Percentiles rank a stretch among this genome's conserved stretches.
Evolutionary conservation across 2,329 filamentous ascomycete species (phyloP).

Genomic region (Fusarium mexicanum): DNA sequence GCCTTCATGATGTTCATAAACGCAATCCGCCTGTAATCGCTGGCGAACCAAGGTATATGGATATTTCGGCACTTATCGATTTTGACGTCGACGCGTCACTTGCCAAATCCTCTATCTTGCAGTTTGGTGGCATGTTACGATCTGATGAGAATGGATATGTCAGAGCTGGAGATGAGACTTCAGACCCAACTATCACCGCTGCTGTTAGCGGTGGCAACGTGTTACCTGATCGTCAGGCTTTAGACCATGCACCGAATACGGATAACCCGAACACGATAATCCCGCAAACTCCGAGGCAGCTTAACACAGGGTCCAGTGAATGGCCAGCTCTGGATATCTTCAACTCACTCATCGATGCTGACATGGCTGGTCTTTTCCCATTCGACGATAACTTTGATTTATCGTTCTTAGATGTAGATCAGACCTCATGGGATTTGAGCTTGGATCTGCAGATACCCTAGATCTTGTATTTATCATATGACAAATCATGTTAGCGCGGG

Average conservation of each 20-base stretch:
- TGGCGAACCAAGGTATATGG: neutral
- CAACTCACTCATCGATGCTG: constrained; percentile 8
- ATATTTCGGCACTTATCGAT: rapidly evolving
- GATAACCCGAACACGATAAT: neutral
- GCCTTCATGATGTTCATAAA: neutral
- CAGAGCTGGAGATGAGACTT: neutral
- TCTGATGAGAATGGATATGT: neutral
- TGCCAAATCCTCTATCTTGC: neutral
- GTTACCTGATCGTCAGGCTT: rapidly evolving
- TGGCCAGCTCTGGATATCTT: constrained; percentile 2
- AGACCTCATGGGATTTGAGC: neutral
- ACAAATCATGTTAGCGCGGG: neutral
- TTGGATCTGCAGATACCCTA: neutral
- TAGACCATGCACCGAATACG: neutral
- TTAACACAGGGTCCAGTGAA: rapidly evolving
- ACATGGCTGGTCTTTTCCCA: constrained; percentile 4
- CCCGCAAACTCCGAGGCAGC: rapidly evolving
- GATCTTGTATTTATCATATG: neutral
- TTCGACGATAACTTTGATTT: neutral
- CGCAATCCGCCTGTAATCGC: rapidly evolving
- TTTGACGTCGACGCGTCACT: neutral
- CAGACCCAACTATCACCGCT: neutral
- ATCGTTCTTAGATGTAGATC: neutral
- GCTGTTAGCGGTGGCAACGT: rapidly evolving
- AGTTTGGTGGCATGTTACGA: neutral